Base-by-base conservation (phyloP, 331 rosid species). In the Pyrus hybrid region DNA sequence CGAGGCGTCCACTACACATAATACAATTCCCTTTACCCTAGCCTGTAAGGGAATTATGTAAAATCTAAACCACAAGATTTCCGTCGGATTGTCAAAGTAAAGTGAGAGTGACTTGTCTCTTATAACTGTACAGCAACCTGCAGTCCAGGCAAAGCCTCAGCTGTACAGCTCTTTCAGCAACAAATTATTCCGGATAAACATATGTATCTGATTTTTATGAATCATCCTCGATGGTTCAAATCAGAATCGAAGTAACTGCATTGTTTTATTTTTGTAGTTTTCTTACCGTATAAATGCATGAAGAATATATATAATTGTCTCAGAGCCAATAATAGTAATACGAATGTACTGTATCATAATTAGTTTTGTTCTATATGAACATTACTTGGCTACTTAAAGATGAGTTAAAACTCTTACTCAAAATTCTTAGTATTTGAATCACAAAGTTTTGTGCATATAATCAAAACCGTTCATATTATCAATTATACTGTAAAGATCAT, bases 21-120 rank as follows among this genome's bases (percentile, higher is more conserved):
- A 10, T 26, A 61, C 51, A 73, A 41, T 14, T 68, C 10, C 58
- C 23, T 26, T 43, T 68, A 32, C 12, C 20, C 41, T 5, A 49
- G 56, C 9, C 56, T 7, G 53, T 21, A 21, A 32, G 21, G 9
- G 45, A 49, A 16, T 13, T 12, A 54, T 13, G 41, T 25, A 18
- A 60, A 43, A 61, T 43, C 21, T 5, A 21, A 33, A 72, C 22
- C 77, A 71, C 30, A 66, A 18, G 77, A 26, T 57, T 21, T 77
- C 70, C 70, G 63, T 66, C 58, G 68, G 77, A 26, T 49, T 51
- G 64, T 62, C 73, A 5, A 51, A 28, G 74, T 75, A 63, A 71
- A 78, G 62, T 62, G 88, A 81, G 73, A 10, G 80, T n/a, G 88
- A 79, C 79, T 29, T 17, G 75, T 63, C 85, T 75, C 28, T 63